These are phyloP conservation scores for Boletus rubescentipes DNA, from an alignment of 768 basidiomycete genomes.

Conservation along the genomic window DNA sequence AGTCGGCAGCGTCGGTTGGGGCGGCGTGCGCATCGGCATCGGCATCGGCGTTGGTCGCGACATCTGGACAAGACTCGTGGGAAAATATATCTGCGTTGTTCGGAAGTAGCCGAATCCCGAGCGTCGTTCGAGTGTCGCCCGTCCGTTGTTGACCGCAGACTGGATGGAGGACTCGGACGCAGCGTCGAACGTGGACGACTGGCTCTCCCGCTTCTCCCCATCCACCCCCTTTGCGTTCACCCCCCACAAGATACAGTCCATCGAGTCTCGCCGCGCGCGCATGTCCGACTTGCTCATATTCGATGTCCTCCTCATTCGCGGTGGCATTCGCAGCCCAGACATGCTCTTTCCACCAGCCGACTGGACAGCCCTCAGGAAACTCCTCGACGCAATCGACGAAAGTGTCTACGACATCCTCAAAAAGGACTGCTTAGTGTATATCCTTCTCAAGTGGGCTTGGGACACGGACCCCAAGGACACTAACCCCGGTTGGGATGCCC, in stretches of 20 bases:
- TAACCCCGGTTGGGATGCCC: conserved; percentile 27
- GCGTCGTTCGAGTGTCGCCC: conserved; percentile 22
- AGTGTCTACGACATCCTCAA: conserved; percentile 74
- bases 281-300: conserved; percentile 69
- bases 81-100: background rate
- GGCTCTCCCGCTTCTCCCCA: conserved; percentile 49
- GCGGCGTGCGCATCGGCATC: conserved; percentile 11
- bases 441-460: conserved; percentile 75
- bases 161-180: conserved; percentile 12
- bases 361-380: conserved; percentile 47
- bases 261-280: conserved; percentile 58
- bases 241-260: conserved; percentile 49
- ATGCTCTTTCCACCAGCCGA: conserved; percentile 69
- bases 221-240: conserved; percentile 56
- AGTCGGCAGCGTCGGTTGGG: conserved; percentile 25
- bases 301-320: conserved; percentile 67
- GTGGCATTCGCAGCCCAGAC: conserved; percentile 59
- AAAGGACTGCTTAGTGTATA: conserved; percentile 79
- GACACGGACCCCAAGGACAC: conserved; percentile 62
- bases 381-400: conserved; percentile 59
- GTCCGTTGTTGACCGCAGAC: conserved; percentile 2
- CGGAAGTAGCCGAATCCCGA: conserved; percentile 13
- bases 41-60: conserved; percentile 4
- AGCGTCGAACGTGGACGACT: conserved; percentile 20
- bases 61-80: conserved; percentile 3